phyloP scores from a whole-genome alignment of 352 stramenopile genomes.

The Blastocystis sp. region DNA sequence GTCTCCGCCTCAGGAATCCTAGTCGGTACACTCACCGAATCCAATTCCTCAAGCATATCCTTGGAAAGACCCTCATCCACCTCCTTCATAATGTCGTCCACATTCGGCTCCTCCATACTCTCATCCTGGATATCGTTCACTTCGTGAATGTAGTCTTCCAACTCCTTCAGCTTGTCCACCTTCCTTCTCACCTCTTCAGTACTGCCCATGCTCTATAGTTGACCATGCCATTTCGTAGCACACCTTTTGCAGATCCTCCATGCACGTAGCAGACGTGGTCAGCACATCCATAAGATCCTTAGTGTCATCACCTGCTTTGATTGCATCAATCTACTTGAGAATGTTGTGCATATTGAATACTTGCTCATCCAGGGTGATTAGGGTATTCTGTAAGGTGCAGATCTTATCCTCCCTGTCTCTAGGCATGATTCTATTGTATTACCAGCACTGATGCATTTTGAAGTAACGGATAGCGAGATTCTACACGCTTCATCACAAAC shows the following conservation, averaged over 20 bases:
- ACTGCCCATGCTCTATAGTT: conserved; percentile 10
- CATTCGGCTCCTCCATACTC: not conserved
- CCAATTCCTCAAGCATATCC: conserved; percentile 1
- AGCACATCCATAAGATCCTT: conserved; percentile 34
- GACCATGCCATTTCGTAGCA: no score
- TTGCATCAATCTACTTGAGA: conserved; percentile 14
- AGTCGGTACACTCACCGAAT: not conserved
- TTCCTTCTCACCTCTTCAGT: conserved; percentile 7
- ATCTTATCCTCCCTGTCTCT: conserved; percentile 30
- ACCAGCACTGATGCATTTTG: not conserved
- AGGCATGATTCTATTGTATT: not conserved
- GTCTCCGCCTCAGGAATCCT: not conserved
- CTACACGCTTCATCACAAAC: not conserved
- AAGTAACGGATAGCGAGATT: not conserved
- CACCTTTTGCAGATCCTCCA: conserved; percentile 3
- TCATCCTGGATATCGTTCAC: not conserved
- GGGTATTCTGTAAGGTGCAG: not conserved
- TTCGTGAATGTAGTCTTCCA: conserved; percentile 16
- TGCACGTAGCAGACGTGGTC: not conserved
- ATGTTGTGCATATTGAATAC: not conserved
- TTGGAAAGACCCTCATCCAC: not conserved
- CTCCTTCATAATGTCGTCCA: not conserved
- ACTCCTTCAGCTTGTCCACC: not conserved
- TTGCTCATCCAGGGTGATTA: conserved; percentile 45
- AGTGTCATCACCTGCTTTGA: conserved; percentile 12